Evolutionary conservation across 208 protist species (phyloP), one percentile per base, ranked within the genome.

Genomic region (Phytomonas francai): DNA sequence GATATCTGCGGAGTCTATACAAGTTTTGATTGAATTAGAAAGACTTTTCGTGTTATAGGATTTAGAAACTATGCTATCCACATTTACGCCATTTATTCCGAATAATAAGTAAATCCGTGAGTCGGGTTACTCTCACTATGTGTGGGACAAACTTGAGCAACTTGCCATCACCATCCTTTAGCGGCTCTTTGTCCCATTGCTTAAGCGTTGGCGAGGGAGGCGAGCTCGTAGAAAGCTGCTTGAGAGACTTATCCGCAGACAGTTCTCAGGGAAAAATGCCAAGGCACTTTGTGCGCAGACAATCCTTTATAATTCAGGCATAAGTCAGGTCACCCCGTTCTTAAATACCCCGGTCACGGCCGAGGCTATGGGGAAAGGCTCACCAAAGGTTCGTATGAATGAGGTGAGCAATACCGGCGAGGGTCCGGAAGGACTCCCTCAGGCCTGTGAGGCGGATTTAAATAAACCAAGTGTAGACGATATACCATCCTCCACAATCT

Each of bases 141-240:
- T 68, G 6, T n/a, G 29, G 39, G n/a, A 32, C 22, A 42, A 68
- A 58, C n/a, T 68, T 11, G 64, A 68, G 36, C 39, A 59, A 8
- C 34, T 68, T 27, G 36, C 30, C 27, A 11, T 51, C 25, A 19
- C 27, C 31, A 7, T 68, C 22, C 36, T 68, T 29, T 39, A 25
- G 36, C 29, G 36, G 33, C 64, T 59, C 6, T 33, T 68, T 27
- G 64, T 30, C 25, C 64, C 64, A 22, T 31, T 68, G 39, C 1
- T 68, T 33, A 11, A 12, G 39, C 64, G 34, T 22, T 59, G 64
- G 42, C 64, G 34, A 34, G 64, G 28, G 7, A 4, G 28, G 31
- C 34, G 64, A 11, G 49, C 42, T 5, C 64, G 64, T 3, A 6
- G 33, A 12, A 28, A 33, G 27, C 9, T 68, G 19, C 49, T 68